Evolutionary conservation across 495 filamentous ascomycete species (phyloP).

Genomic region (Annulohypoxylon bovei): DNA sequence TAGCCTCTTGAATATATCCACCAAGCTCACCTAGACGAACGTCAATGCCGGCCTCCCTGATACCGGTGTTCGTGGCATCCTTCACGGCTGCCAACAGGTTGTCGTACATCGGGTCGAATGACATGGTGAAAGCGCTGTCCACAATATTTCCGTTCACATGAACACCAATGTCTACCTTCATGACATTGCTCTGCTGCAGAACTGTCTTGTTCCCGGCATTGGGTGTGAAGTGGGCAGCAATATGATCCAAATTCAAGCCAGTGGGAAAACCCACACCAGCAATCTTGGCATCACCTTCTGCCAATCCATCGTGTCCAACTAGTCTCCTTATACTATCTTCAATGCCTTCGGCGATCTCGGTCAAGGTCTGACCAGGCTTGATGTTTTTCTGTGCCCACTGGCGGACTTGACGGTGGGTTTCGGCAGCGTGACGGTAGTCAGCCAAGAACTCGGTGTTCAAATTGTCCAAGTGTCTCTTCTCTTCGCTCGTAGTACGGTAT

Average conservation of each 20-base stretch:
- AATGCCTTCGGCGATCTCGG: slow-evolving; percentile 84
- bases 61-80: slow-evolving; percentile 87
- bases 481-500: slow-evolving; percentile 84
- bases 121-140: slow-evolving; percentile 91
- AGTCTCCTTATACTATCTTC: slow-evolving; percentile 85
- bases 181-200: slow-evolving; percentile 81
- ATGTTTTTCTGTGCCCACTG: slow-evolving; percentile 82
- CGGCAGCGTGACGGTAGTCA: slow-evolving; percentile 88
- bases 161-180: slow-evolving; percentile 94
- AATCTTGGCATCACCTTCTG: slow-evolving; percentile 79
- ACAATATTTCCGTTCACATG: slow-evolving; percentile 92
- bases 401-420: slow-evolving; percentile 88
- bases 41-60: slow-evolving; percentile 86
- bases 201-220: slow-evolving; percentile 91
- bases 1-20: slow-evolving; percentile 80
- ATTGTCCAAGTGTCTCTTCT: slow-evolving; percentile 85
- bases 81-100: slow-evolving; percentile 82
- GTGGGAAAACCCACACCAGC: slow-evolving; percentile 92
- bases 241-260: slow-evolving; percentile 86
- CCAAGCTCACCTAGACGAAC: slow-evolving; percentile 81
- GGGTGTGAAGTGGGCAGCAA: slow-evolving; percentile 88
- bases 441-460: slow-evolving; percentile 84
- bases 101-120: slow-evolving; percentile 87
- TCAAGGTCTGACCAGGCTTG: slow-evolving; percentile 83
- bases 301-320: slow-evolving; percentile 78